These are phyloP conservation scores for Glutinoglossum americanum DNA, from an alignment of 495 filamentous ascomycete species.

Conservation along the genomic window DNA sequence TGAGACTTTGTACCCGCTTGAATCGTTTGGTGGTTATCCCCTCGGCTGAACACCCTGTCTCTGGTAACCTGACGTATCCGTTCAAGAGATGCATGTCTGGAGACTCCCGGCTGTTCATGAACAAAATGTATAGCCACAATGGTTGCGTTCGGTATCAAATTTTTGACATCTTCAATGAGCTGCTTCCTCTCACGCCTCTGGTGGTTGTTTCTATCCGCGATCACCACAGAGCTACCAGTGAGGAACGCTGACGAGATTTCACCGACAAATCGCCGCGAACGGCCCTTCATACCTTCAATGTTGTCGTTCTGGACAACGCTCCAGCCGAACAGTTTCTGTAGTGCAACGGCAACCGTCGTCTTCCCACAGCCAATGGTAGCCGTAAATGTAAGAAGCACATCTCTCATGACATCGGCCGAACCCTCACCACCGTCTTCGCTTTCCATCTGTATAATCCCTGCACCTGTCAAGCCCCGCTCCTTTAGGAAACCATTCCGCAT, in stretches of 20 bases:
- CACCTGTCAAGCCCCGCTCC: constrained; percentile 60
- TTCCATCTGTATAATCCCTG: constrained; percentile 58
- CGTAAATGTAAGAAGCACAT: constrained; percentile 65
- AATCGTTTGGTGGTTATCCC: constrained; percentile 96
- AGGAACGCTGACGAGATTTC: constrained; percentile 19
- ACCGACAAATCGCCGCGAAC: constrained; percentile 50
- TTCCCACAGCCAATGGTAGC: constrained; percentile 93
- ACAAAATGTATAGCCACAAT: constrained; percentile 88
- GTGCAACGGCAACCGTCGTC: constrained; percentile 71
- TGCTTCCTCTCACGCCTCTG: constrained; percentile 69
- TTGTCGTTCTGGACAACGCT: constrained; percentile 95
- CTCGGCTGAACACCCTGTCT: constrained; percentile 58
- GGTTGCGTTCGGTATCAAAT: constrained; percentile 33
- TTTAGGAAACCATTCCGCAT: constrained; percentile 72
- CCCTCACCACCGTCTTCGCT: constrained; percentile 19
- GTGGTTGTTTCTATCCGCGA: constrained; percentile 90
- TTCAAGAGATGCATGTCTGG: constrained; percentile 22
- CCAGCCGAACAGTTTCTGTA: constrained; percentile 73
- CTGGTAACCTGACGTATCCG: constrained; percentile 53
- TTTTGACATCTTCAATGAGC: constrained; percentile 55
- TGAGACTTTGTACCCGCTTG: constrained; percentile 48
- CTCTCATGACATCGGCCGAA: constrained; percentile 26
- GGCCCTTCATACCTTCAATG: constrained; percentile 50
- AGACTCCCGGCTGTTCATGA: constrained; percentile 42
- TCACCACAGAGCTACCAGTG: constrained; percentile 41